These are phyloP conservation scores for Hsuehochloa calcarea DNA, from an alignment of 176 grass and related monocot genomes.

Conservation along the genomic window DNA sequence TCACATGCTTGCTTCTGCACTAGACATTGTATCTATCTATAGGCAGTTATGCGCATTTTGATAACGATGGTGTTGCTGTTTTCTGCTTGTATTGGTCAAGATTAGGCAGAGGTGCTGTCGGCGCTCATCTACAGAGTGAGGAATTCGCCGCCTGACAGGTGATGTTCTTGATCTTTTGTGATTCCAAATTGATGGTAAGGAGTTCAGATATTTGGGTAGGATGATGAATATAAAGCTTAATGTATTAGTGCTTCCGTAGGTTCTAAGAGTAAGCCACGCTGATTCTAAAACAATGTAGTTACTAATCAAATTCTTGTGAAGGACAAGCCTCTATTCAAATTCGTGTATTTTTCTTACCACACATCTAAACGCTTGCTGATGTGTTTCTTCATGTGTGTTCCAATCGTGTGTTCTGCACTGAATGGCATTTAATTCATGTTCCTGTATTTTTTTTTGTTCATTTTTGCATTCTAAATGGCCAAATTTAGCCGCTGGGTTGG, in stretches of 20 bases:
- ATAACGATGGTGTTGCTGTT: background rate
- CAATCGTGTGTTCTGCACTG: background rate
- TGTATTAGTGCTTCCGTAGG: background rate
- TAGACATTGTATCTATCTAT: background rate
- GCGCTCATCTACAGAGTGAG: slow-evolving; percentile 78
- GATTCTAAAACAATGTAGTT: background rate
- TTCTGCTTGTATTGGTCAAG: slow-evolving; percentile 46
- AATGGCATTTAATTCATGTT: background rate
- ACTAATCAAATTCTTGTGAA: background rate
- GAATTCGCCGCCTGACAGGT: slow-evolving; percentile 83
- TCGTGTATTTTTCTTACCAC: background rate
- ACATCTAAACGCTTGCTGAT: background rate
- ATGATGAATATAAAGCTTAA: background rate
- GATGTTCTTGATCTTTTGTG: slow-evolving; percentile 13
- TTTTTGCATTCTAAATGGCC: background rate
- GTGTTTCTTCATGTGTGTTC: background rate
- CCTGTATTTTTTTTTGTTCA: background rate
- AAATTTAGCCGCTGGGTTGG: background rate
- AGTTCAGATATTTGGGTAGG: background rate
- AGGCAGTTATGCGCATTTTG: background rate
- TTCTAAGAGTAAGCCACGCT: background rate
- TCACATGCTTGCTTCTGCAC: background rate
- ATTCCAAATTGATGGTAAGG: background rate
- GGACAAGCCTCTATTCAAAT: background rate
- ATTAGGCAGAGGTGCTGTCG: slow-evolving; percentile 85